phyloP scores from a whole-genome alignment of 345 rosid genomes.

The Sonneratia caseolaris region DNA sequence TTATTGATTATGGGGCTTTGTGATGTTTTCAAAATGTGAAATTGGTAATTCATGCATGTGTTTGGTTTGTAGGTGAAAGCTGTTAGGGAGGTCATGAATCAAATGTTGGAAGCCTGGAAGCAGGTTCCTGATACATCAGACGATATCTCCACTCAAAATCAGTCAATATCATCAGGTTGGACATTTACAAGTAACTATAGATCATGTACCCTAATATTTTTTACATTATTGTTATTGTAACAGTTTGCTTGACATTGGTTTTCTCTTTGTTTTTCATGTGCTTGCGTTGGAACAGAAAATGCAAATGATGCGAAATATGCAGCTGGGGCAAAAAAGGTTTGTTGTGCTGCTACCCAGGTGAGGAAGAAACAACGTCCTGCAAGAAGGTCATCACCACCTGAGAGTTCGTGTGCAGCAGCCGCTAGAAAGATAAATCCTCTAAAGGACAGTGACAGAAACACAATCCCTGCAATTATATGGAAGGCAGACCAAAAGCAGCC shows the following conservation, averaged over 20 bases:
- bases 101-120: slow-evolving; percentile 89
- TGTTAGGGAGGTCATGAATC: slow-evolving; percentile 79
- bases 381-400: slow-evolving; percentile 37
- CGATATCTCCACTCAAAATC: slow-evolving; percentile 57
- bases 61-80: slow-evolving; percentile 58
- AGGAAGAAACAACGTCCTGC: slow-evolving; percentile 30
- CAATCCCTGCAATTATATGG: slow-evolving; percentile 13
- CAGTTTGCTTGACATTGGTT: neutral
- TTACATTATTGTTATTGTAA: neutral
- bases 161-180: slow-evolving; percentile 55
- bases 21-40: neutral
- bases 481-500: slow-evolving; percentile 39
- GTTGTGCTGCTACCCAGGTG: slow-evolving; percentile 20
- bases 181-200: neutral
- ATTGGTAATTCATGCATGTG: neutral
- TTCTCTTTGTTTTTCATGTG: neutral
- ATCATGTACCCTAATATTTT: neutral
- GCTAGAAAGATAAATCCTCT: slow-evolving; percentile 37
- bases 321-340: slow-evolving; percentile 29
- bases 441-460: slow-evolving; percentile 38
- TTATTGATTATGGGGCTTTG: neutral
- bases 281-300: slow-evolving; percentile 30
- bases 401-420: slow-evolving; percentile 33
- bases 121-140: slow-evolving; percentile 79
- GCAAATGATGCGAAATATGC: slow-evolving; percentile 41